phyloP scores from a whole-genome alignment of 352 stramenopile species.

The Phytophthora sansomeana region DNA sequence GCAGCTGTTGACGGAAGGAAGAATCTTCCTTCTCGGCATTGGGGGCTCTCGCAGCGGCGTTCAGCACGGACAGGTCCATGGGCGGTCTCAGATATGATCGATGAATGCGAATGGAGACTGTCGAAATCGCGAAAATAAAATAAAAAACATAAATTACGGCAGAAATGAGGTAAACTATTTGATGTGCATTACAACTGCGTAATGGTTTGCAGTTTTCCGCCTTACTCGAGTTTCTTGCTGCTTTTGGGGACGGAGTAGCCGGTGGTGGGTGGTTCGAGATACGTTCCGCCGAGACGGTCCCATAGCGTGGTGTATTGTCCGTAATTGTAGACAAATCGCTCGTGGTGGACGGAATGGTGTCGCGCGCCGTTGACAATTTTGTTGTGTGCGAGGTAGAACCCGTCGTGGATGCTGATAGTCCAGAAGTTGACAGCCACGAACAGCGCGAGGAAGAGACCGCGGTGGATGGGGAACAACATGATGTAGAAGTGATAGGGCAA shows the following conservation, averaged over 20 bases:
- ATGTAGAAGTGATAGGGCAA: slow-evolving; percentile 77
- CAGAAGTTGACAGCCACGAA: slow-evolving; percentile 79
- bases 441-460: slow-evolving; percentile 60
- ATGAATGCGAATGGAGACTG: slow-evolving; percentile 9
- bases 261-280: slow-evolving; percentile 49
- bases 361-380: slow-evolving; percentile 69
- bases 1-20: slow-evolving; percentile 47
- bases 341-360: slow-evolving; percentile 74
- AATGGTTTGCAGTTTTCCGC: too few species aligned
- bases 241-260: slow-evolving; percentile 28
- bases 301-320: slow-evolving; percentile 83
- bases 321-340: slow-evolving; percentile 79
- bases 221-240: slow-evolving; percentile 25
- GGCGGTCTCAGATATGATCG: slow-evolving; percentile 9
- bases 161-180: neutral
- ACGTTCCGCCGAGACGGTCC: slow-evolving; percentile 73
- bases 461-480: slow-evolving; percentile 72
- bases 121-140: too few species aligned
- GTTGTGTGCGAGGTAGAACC: slow-evolving; percentile 61
- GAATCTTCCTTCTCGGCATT: slow-evolving; percentile 27
- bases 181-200: neutral
- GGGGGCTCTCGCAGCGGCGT: slow-evolving; percentile 42
- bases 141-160: too few species aligned
- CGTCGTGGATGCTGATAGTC: slow-evolving; percentile 85
- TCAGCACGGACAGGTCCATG: slow-evolving; percentile 50